Percentiles rank a stretch among this genome's conserved stretches.
These are phyloP conservation scores for Skeletonema tropicum DNA, from an alignment of 108 stramenopile genomes.

Conservation along the genomic window DNA sequence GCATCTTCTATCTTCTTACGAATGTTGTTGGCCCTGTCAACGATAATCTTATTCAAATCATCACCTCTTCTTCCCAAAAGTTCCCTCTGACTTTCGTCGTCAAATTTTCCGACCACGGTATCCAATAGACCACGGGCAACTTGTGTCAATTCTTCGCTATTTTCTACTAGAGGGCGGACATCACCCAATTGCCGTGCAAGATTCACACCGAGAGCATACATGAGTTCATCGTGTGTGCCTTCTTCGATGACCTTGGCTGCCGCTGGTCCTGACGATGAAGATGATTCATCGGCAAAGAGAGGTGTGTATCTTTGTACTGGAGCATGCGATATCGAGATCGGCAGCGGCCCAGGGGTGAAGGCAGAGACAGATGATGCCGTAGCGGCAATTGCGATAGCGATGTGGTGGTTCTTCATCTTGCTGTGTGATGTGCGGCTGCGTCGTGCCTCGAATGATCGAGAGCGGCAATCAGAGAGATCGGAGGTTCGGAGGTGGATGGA, in stretches of 20 bases:
- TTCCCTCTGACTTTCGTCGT: slow-evolving; percentile 65
- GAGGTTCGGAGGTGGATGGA: no score
- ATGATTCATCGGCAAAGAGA: slow-evolving; percentile 28
- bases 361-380: slow-evolving; percentile 6
- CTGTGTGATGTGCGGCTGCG: no score
- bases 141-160: slow-evolving; percentile 74
- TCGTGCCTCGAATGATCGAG: no score
- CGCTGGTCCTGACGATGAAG: slow-evolving; percentile 6
- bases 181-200: slow-evolving; percentile 70
- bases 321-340: not conserved
- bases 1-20: slow-evolving; percentile 66
- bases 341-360: not conserved
- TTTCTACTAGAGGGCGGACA: slow-evolving; percentile 77
- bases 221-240: slow-evolving; percentile 80
- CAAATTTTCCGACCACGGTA: slow-evolving; percentile 74
- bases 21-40: slow-evolving; percentile 72
- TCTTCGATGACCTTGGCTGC: slow-evolving; percentile 50
- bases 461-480: no score
- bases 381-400: slow-evolving; percentile 1
- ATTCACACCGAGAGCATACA: slow-evolving; percentile 86
- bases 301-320: not conserved
- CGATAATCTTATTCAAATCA: slow-evolving; percentile 76
- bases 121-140: slow-evolving; percentile 84
- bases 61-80: slow-evolving; percentile 58
- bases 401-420: slow-evolving; percentile 2